These are phyloP conservation scores for Psilocybe tampanensis DNA, from an alignment of 768 basidiomycete genomes.

Conservation along the genomic window DNA sequence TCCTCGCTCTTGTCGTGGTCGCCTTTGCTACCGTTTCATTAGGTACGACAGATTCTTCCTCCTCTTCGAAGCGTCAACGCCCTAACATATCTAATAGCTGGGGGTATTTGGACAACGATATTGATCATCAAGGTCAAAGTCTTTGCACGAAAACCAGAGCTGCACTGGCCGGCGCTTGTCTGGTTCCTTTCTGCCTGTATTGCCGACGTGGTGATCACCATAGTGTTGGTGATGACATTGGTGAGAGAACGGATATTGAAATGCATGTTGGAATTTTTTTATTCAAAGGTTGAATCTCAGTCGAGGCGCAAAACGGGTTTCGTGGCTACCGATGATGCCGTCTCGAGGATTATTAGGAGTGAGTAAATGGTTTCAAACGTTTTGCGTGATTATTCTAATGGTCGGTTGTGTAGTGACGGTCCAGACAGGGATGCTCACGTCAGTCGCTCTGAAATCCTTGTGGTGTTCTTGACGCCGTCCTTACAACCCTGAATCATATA, in stretches of 20 bases:
- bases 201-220: conserved; percentile 44
- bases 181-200: conserved; percentile 47
- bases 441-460: conserved; percentile 24
- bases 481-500: conserved; percentile 10
- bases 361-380: conserved; percentile 1
- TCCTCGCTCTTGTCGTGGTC: conserved; percentile 33
- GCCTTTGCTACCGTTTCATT: conserved; percentile 37
- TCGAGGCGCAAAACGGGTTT: conserved; percentile 43
- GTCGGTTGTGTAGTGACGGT: conserved; percentile 34
- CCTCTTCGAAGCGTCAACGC: not conserved
- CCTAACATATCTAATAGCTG: conserved; percentile 25
- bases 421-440: conserved; percentile 47
- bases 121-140: conserved; percentile 35
- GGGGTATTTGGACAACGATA: conserved; percentile 44
- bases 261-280: too few relatives aligned
- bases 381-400: conserved; percentile 6
- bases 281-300: too few relatives aligned
- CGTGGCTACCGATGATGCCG: conserved; percentile 42
- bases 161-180: conserved; percentile 44
- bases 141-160: conserved; percentile 43
- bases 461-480: not conserved
- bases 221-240: conserved; percentile 38
- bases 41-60: conserved; percentile 23
- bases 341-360: conserved; percentile 38
- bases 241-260: too few relatives aligned